Percentiles rank a stretch among this genome's conserved stretches.
Conservation (phyloP, 2,329 filamentous ascomycete species). For the Sporothrix brunneoviolacea region DNA sequence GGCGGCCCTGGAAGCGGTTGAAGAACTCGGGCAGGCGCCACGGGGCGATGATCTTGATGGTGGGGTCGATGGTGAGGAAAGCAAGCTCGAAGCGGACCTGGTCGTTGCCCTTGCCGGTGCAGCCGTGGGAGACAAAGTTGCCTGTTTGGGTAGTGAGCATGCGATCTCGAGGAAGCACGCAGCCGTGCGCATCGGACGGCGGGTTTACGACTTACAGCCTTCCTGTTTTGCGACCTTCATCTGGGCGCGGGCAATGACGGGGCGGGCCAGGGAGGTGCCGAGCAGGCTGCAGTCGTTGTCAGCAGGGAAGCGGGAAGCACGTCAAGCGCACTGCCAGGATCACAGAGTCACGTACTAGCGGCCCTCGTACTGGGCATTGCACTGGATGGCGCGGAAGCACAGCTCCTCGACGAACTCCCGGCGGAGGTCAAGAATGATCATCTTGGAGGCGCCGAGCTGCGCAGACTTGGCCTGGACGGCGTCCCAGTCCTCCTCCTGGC, state of each 20-base stretch:
- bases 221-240: conserved; percentile 58
- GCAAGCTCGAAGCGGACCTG: conserved; percentile 35
- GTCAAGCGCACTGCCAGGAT: not conserved
- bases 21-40: conserved; percentile 67
- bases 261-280: conserved; percentile 59
- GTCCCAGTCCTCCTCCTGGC: conserved; percentile 69
- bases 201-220: too few relatives aligned
- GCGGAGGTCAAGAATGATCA: conserved; percentile 59
- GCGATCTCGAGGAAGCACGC: too few relatives aligned
- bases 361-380: conserved; percentile 64
- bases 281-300: conserved; percentile 26
- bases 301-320: not conserved
- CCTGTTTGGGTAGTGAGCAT: too few relatives aligned
- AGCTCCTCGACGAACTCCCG: conserved; percentile 75
- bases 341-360: conserved; percentile 22
- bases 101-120: conserved; percentile 51
- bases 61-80: conserved; percentile 42
- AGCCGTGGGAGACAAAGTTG: conserved; percentile 26
- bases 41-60: conserved; percentile 67
- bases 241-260: conserved; percentile 62
- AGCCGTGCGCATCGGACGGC: too few relatives aligned
- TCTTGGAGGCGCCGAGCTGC: conserved; percentile 58
- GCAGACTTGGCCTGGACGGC: conserved; percentile 60
- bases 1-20: conserved; percentile 62
- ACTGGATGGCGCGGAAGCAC: conserved; percentile 73